These are phyloP conservation scores for Ophiocordyceps camponoti-floridani DNA, from an alignment of 2,329 filamentous ascomycete genomes.

Conservation along the genomic window DNA sequence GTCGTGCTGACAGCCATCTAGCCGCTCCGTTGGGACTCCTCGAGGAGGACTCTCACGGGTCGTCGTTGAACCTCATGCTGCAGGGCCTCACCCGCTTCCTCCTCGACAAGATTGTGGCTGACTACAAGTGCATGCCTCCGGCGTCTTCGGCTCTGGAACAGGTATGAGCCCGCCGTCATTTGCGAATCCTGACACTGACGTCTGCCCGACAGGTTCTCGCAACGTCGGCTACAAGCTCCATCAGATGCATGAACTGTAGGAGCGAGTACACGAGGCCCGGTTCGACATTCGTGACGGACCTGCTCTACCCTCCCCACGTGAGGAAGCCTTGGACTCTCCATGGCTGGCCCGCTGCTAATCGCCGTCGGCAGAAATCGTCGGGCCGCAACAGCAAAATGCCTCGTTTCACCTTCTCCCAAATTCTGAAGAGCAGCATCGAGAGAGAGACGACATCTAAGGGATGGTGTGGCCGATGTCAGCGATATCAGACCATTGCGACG, in stretches of 20 bases:
- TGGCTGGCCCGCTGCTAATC: background rate
- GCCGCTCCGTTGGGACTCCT: constrained; percentile 61
- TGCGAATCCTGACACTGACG: background rate
- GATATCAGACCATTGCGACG: constrained; percentile 76
- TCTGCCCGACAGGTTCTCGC: constrained; percentile 31
- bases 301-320: constrained; percentile 51
- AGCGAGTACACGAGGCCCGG: constrained; percentile 72
- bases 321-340: constrained; percentile 3
- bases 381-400: constrained; percentile 29
- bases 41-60: constrained; percentile 63
- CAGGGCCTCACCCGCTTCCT: constrained; percentile 78
- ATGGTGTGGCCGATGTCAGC: constrained; percentile 82
- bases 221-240: constrained; percentile 53
- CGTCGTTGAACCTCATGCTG: constrained; percentile 62
- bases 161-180: constrained; percentile 14
- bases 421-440: constrained; percentile 85
- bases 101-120: constrained; percentile 59
- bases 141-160: constrained; percentile 52
- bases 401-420: constrained; percentile 62
- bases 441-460: constrained; percentile 75
- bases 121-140: constrained; percentile 52
- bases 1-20: constrained; percentile 8
- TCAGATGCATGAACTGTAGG: constrained; percentile 71
- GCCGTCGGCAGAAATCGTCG: constrained; percentile 22
- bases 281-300: constrained; percentile 66